Evolutionary conservation across 108 stramenopile species (phyloP).

Genomic region (Cyclotella distinguenda): DNA sequence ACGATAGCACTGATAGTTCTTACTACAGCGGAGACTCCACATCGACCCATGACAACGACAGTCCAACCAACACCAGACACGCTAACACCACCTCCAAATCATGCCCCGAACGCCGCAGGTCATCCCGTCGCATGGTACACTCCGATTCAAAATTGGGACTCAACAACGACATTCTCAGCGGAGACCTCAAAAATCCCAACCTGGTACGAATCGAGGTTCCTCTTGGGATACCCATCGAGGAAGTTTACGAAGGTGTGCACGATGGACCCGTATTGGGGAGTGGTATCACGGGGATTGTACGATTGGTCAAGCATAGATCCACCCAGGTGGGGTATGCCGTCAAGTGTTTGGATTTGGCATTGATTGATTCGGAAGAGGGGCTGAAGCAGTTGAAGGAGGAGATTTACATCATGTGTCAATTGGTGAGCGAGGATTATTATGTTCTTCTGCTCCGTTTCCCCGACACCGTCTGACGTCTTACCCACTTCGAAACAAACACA

Average conservation of each 20-base stretch:
- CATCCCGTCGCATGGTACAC: conserved; percentile 24
- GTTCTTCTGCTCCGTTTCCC: no score
- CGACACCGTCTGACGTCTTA: no score
- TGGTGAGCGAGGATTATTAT: no score
- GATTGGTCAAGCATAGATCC: conserved; percentile 67
- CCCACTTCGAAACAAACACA: conserved; percentile 7
- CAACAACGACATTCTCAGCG: conserved; percentile 24
- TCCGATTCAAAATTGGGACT: conserved; percentile 43
- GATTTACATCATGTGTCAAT: conserved; percentile 88
- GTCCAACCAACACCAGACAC: not conserved
- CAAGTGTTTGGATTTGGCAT: conserved; percentile 80
- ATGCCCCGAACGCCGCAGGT: conserved; percentile 5
- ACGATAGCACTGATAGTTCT: not conserved
- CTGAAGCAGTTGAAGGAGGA: conserved; percentile 79
- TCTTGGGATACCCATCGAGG: conserved; percentile 86
- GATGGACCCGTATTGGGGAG: conserved; percentile 78
- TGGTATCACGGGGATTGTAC: conserved; percentile 80
- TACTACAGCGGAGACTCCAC: not conserved
- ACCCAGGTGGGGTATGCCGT: conserved; percentile 80
- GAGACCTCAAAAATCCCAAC: conserved; percentile 46
- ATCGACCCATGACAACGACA: not conserved
- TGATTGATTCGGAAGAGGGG: conserved; percentile 74
- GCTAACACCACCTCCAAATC: not conserved
- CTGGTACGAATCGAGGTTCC: conserved; percentile 86
- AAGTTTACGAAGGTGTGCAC: conserved; percentile 86